Conservation (phyloP, 352 stramenopile genomes). For the Globisporangium paroecandrum region DNA sequence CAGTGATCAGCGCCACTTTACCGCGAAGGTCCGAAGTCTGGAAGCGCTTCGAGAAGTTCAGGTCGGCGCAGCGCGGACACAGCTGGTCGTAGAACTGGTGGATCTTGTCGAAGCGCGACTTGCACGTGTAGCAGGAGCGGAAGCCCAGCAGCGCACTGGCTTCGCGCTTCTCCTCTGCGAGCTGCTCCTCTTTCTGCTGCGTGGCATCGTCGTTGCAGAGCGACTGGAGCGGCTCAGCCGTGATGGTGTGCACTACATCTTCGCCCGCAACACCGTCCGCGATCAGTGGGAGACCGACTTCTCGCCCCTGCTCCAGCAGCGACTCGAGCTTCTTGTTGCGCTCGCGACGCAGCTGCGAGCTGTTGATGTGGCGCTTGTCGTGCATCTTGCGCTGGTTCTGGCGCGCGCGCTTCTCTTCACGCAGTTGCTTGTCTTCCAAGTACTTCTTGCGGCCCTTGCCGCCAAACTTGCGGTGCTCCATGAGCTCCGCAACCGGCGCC, state of each 20-base stretch:
- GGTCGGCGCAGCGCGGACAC: slow-evolving; percentile 89
- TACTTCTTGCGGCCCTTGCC: slow-evolving; percentile 85
- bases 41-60: slow-evolving; percentile 95
- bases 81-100: slow-evolving; percentile 97
- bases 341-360: slow-evolving; percentile 85
- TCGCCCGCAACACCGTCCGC: slow-evolving; percentile 88
- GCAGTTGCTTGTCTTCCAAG: slow-evolving; percentile 83
- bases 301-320: slow-evolving; percentile 82
- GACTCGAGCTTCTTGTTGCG: slow-evolving; percentile 90
- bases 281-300: slow-evolving; percentile 80
- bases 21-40: slow-evolving; percentile 86
- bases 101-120: slow-evolving; percentile 92
- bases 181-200: slow-evolving; percentile 51
- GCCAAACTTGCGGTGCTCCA: slow-evolving; percentile 84
- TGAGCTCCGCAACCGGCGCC: slow-evolving; percentile 67
- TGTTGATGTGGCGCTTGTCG: slow-evolving; percentile 93
- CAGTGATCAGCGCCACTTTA: slow-evolving; percentile 93
- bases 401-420: slow-evolving; percentile 80
- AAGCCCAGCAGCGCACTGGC: slow-evolving; percentile 67
- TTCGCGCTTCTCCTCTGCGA: slow-evolving; percentile 44
- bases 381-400: slow-evolving; percentile 86
- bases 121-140: slow-evolving; percentile 97
- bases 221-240: slow-evolving; percentile 35
- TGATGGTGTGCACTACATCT: slow-evolving; percentile 50
- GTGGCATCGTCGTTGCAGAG: slow-evolving; percentile 55